These are phyloP conservation scores for Barbatosphaeria neglecta DNA, from an alignment of 495 filamentous ascomycete species.

Conservation along the genomic window DNA sequence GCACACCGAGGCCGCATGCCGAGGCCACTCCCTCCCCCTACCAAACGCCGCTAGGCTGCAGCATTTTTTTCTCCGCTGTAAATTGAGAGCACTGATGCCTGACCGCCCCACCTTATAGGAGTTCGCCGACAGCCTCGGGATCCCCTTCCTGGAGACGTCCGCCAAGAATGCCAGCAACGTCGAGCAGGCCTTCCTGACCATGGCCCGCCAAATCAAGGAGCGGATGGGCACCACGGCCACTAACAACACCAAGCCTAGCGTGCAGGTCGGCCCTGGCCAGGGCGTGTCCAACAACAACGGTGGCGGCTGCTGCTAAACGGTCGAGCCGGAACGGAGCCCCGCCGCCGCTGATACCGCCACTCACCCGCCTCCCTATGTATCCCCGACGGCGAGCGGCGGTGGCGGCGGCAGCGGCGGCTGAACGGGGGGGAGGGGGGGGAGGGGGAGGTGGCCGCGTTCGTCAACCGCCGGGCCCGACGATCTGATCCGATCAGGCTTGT, in stretches of 20 bases:
- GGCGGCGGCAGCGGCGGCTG: too few species aligned
- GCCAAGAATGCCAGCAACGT: slow-evolving; percentile 99
- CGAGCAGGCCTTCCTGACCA: slow-evolving; percentile 98
- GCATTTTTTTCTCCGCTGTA: not conserved
- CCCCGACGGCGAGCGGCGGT: not conserved
- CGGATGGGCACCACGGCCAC: slow-evolving; percentile 91
- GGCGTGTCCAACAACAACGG: slow-evolving; percentile 85
- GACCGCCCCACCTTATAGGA: slow-evolving; percentile 46
- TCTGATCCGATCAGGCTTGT: too few species aligned
- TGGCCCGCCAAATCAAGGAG: slow-evolving; percentile 99
- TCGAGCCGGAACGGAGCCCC: not conserved
- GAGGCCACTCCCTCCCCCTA: not conserved
- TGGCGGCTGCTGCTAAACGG: slow-evolving; percentile 83
- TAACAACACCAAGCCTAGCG: slow-evolving; percentile 95
- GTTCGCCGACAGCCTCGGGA: slow-evolving; percentile 96
- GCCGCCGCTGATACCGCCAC: not conserved
- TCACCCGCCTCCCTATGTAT: not conserved
- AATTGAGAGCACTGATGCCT: too few species aligned
- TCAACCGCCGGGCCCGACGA: too few species aligned
- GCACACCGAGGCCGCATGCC: too few species aligned
- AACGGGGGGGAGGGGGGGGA: too few species aligned
- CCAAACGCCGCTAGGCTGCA: not conserved
- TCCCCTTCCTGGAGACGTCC: slow-evolving; percentile 98
- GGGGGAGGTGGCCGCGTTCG: too few species aligned
- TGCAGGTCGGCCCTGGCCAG: slow-evolving; percentile 87